Evolutionary conservation across 192 early-diverging fungal species (phyloP).

Genomic region (Endogone sp.): DNA sequence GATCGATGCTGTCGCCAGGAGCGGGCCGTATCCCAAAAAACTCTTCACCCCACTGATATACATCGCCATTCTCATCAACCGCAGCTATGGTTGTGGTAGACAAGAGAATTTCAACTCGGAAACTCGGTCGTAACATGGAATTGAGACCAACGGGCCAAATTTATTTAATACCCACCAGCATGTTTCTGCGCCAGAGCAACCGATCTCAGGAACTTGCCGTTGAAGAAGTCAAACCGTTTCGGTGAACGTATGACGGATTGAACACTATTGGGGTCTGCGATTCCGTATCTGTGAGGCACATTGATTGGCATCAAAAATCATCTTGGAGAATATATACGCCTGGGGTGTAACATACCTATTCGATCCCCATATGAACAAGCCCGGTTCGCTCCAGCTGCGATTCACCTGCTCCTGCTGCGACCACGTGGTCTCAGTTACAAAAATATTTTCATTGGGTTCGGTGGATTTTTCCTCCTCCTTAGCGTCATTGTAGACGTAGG

Average conservation of each 20-base stretch:
- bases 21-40: slow-evolving; percentile 16
- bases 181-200: slow-evolving; percentile 11
- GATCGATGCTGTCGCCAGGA: neutral
- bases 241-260: neutral
- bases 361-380: slow-evolving; percentile 10
- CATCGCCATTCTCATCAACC: slow-evolving; percentile 32
- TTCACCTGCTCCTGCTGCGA: slow-evolving; percentile 17
- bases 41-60: slow-evolving; percentile 38
- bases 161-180: slow-evolving; percentile 9
- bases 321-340: neutral
- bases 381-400: slow-evolving; percentile 4
- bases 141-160: neutral
- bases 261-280: neutral
- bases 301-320: neutral
- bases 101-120: no score
- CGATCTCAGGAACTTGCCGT: slow-evolving; percentile 8
- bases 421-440: slow-evolving; percentile 9
- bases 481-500: neutral
- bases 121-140: no score
- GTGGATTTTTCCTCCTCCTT: neutral
- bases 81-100: slow-evolving; percentile 24
- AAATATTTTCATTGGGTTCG: slow-evolving; percentile 4
- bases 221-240: slow-evolving; percentile 9
- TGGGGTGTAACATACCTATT: slow-evolving; percentile 8
- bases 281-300: neutral